phyloP scores from a whole-genome alignment of 371 early-diverging fungal genomes.

The Apophysomyces variabilis region DNA sequence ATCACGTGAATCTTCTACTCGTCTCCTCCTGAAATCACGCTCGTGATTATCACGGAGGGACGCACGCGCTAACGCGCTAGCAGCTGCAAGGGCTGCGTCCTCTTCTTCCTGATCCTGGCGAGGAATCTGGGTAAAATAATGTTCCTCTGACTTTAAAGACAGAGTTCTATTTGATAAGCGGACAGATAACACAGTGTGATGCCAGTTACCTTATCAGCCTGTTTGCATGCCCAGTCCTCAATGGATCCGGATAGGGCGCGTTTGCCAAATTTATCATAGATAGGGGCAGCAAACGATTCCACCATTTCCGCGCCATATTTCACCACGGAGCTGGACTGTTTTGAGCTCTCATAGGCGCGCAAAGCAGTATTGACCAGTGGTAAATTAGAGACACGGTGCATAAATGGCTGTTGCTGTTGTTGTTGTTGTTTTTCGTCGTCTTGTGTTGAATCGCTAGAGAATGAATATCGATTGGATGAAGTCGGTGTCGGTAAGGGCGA shows the following conservation, averaged over 20 bases:
- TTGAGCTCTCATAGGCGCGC: constrained; percentile 76
- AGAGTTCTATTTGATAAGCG: not conserved
- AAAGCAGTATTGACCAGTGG: constrained; percentile 83
- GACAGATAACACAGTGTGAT: not conserved
- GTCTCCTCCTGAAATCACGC: constrained; percentile 31
- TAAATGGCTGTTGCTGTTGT: constrained; percentile 48
- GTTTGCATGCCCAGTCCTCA: constrained; percentile 20
- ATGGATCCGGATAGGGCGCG: constrained; percentile 17
- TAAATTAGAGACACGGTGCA: constrained; percentile 73
- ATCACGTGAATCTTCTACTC: constrained; percentile 41
- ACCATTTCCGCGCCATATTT: constrained; percentile 76
- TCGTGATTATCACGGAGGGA: constrained; percentile 36
- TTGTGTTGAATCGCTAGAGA: constrained; percentile 26
- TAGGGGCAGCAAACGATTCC: constrained; percentile 66
- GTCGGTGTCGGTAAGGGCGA: constrained; percentile 35
- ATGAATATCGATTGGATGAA: constrained; percentile 26
- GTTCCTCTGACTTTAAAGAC: constrained; percentile 29
- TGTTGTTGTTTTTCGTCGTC: constrained; percentile 6
- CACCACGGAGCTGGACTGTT: constrained; percentile 67
- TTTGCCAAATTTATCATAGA: constrained; percentile 48
- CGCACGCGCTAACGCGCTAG: constrained; percentile 45
- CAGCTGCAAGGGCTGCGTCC: constrained; percentile 42
- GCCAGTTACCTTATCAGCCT: constrained; percentile 20
- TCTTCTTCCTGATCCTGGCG: constrained; percentile 36
- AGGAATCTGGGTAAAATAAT: constrained; percentile 28